A percentile compares a stretch with the other conserved stretches of the same genome.
Conservation (phyloP, 148 eudicot species). For the Rhododendron ovatum region DNA sequence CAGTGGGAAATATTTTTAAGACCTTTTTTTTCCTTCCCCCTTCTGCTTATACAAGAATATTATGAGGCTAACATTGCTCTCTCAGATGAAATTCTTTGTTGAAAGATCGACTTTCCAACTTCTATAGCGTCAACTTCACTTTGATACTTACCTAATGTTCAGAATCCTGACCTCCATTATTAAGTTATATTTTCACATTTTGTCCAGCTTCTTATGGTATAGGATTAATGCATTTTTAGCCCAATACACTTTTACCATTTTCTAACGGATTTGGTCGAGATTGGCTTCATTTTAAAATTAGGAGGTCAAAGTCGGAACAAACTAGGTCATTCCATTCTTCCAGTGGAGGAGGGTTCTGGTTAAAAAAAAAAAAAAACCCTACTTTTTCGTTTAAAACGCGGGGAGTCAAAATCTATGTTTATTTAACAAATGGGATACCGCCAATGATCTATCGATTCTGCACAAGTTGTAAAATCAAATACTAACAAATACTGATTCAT, state of each 20-base stretch:
- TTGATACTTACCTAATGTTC: background rate
- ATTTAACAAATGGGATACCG: background rate
- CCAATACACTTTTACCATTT: background rate
- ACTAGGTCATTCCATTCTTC: background rate
- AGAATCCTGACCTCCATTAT: background rate
- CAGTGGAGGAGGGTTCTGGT: background rate
- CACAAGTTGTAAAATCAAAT: background rate
- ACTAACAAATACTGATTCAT: background rate
- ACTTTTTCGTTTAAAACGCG: background rate
- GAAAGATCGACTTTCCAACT: background rate
- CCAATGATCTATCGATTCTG: background rate
- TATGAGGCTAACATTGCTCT: background rate
- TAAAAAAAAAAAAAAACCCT: background rate
- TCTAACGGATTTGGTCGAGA: background rate
- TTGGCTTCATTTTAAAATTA: background rate
- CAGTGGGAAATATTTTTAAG: no score
- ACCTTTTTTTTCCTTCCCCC: background rate
- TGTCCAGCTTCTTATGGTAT: background rate
- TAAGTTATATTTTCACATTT: background rate
- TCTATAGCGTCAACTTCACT: background rate
- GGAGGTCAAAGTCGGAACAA: background rate
- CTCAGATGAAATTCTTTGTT: background rate
- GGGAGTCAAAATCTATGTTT: background rate
- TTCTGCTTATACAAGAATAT: no score
- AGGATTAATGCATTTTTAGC: background rate